Evolutionary conservation across 495 filamentous ascomycete genomes (phyloP).

Genomic region (Podospora fimiseda): DNA sequence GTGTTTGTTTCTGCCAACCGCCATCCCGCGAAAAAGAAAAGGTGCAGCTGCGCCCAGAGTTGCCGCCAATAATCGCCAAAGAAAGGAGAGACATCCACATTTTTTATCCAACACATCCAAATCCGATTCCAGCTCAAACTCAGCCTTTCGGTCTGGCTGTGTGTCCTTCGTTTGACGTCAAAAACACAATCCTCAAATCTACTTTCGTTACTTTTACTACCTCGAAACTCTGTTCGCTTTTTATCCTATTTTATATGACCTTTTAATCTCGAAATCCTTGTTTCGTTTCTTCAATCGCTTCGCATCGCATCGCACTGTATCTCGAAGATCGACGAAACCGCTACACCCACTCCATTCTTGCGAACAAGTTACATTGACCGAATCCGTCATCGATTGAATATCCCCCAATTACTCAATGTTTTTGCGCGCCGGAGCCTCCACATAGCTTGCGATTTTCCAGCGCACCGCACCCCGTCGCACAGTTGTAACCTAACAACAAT

Average conservation of each 20-base stretch:
- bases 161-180: constrained; percentile 20
- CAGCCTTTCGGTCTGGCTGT: constrained; percentile 24
- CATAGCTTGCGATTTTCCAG: not conserved
- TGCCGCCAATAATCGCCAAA: not conserved
- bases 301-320: not conserved
- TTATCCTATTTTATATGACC: constrained; percentile 5
- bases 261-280: constrained; percentile 11
- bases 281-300: constrained; percentile 4
- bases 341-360: not conserved
- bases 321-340: not conserved
- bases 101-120: constrained; percentile 1
- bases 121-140: constrained; percentile 14
- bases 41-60: not conserved
- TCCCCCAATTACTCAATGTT: not conserved
- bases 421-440: not conserved
- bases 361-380: too few species aligned
- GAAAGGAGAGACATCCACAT: constrained; percentile 1
- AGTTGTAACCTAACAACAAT: not conserved
- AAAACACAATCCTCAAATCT: constrained; percentile 9
- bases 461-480: not conserved
- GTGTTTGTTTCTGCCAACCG: not conserved
- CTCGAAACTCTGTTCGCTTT: not conserved
- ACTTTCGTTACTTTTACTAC: constrained; percentile 22
- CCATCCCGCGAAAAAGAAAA: not conserved
- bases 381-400: not conserved